These are phyloP conservation scores for Solanum bukasovii DNA, from an alignment of 257 asterid species.

Conservation along the genomic window DNA sequence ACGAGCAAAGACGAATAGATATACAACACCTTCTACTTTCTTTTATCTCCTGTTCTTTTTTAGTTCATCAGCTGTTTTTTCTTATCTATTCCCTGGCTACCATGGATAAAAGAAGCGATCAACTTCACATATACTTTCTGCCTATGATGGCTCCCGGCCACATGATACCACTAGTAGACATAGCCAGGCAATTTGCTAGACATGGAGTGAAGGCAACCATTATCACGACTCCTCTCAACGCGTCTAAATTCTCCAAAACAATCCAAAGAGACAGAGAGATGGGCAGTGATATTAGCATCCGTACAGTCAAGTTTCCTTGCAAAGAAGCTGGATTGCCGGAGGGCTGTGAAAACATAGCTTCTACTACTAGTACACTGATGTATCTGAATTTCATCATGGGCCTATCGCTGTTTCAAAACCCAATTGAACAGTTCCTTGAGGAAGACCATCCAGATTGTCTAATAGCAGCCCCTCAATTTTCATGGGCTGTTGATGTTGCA, in stretches of 20 bases:
- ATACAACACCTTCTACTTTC: not conserved
- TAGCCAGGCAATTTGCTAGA: constrained; percentile 18
- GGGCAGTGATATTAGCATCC: constrained; percentile 11
- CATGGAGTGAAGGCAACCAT: constrained; percentile 20
- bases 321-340: constrained; percentile 22
- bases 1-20: not conserved
- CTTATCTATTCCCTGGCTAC: not conserved
- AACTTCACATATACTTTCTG: constrained; percentile 22
- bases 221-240: constrained; percentile 18
- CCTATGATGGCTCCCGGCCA: constrained; percentile 35
- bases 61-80: not conserved
- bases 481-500: constrained; percentile 20
- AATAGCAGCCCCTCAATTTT: constrained; percentile 11
- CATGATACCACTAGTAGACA: constrained; percentile 33
- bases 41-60: not conserved
- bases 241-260: constrained; percentile 9
- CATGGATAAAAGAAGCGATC: constrained; percentile 2
- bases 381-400: not conserved
- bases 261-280: constrained; percentile 5
- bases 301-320: constrained; percentile 15
- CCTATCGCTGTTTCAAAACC: constrained; percentile 6
- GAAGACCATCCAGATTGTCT: constrained; percentile 21
- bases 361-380: constrained; percentile 17
- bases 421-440: constrained; percentile 8
- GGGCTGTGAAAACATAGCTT: constrained; percentile 25